Evolutionary conservation across 2,329 filamentous ascomycete species (phyloP), one percentile per base, ranked within the genome.

Genomic region (Escovopsis sp.): DNA sequence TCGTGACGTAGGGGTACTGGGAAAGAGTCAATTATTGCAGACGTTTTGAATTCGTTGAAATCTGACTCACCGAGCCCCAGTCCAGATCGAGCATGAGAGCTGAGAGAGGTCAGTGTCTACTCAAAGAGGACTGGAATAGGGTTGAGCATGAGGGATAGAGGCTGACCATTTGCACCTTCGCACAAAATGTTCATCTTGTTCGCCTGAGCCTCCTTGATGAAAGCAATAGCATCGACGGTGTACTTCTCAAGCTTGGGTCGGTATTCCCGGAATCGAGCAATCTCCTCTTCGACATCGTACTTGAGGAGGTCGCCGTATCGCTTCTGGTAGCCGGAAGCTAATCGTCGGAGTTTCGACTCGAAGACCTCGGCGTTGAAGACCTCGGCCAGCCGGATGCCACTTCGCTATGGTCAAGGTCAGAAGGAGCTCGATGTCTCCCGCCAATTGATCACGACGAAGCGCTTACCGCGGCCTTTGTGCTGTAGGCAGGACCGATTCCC

Each of bases 261-360:
- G 56, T 77, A 77, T 31, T 66, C 64, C 54, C 74, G 68, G 61
- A 79, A 84, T 34, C 66, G 64, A 14, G 57, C 58, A 48, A 87
- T 71, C 62, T 87, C 82, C 30, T 77, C 76, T 50, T 87, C 79
- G 7, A 79, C 69, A 47, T 86, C 76, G 56, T 76, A 74, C 48
- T 75, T 56, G 42, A 81, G 60, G 24, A 83, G 60, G 49, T 81
- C 73, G 7, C 81, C 81, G 51, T 76, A 86, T 40, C 79, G 67
- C 63, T 80, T 78, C 67, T 66, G 41, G 84, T 64, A 50, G 71
- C 71, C 76, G 6, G 60, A 50, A 8, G 72, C 79, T 38, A 87
- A 62, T 20, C 65, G 61, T 34, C 78, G 68, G 35, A 87, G 61
- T 58, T 81, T 82, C 34, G 60, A 54, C 61, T 84, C 81, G 50